Percentiles rank a stretch among this genome's conserved stretches.
Conservation (phyloP, 257 asterid species). For the Nicotiana sylvestris region DNA sequence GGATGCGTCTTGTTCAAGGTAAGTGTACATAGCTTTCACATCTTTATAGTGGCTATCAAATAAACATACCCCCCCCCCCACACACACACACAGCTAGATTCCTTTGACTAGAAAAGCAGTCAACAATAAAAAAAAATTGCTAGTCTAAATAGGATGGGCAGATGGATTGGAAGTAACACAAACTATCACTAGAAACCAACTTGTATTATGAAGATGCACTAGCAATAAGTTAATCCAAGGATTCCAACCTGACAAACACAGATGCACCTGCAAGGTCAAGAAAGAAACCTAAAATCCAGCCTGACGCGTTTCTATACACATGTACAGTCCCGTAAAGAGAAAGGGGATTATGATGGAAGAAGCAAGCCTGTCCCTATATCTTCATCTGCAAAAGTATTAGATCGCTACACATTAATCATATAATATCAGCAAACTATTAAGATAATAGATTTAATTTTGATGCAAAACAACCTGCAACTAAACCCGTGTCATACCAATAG, state of each 20-base stretch:
- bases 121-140: background rate
- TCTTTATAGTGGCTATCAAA: background rate
- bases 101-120: background rate
- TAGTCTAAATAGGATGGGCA: background rate
- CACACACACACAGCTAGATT: no score
- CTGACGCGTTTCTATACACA: background rate
- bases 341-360: constrained; percentile 5
- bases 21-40: constrained; percentile 3
- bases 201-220: background rate
- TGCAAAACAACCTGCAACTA: constrained; percentile 3
- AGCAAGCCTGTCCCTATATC: background rate
- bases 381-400: background rate
- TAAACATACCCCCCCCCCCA: background rate
- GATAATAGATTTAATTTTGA: background rate
- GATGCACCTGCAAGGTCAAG: background rate
- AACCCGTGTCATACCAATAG: background rate
- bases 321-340: background rate
- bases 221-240: background rate
- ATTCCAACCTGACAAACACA: background rate
- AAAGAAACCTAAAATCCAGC: constrained; percentile 7
- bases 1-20: constrained; percentile 63
- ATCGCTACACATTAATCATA: background rate
- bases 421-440: background rate
- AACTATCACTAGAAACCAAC: background rate
- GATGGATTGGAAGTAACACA: background rate